Percentiles rank a stretch among this genome's conserved stretches.
Conservation (phyloP, 73 alveolate species). For the Paramecium octaurelia region DNA sequence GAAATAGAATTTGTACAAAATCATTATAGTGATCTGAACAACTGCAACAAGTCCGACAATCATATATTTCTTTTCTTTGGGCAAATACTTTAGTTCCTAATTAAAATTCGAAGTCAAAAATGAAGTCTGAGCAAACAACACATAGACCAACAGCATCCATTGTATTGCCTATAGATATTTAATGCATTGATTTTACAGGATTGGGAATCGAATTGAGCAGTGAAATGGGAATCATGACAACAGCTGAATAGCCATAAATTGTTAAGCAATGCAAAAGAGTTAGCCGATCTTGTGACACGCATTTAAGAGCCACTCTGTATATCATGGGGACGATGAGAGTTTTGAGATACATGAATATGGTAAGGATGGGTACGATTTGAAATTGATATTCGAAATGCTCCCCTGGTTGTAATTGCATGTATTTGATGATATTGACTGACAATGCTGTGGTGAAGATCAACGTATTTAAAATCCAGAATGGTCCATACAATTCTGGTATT, state of each 20-base stretch:
- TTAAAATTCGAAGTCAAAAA: conserved; percentile 6
- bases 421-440: neutral
- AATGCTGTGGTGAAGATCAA: neutral
- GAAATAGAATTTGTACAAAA: conserved; percentile 11
- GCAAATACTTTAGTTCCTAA: neutral
- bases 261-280: neutral
- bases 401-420: neutral
- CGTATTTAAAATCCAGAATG: conserved; percentile 48
- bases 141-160: conserved; percentile 39
- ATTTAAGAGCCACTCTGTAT: conserved; percentile 5
- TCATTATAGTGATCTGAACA: neutral
- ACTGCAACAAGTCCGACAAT: neutral
- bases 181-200: neutral
- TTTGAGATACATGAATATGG: neutral
- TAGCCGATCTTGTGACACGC: neutral
- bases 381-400: conserved; percentile 8
- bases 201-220: neutral
- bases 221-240: conserved; percentile 34
- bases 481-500: conserved; percentile 47
- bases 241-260: conserved; percentile 26
- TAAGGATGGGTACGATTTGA: neutral
- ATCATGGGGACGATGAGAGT: conserved; percentile 12
- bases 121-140: neutral
- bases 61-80: conserved; percentile 6
- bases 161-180: neutral